Evolutionary conservation across 208 protist genomes (phyloP), one percentile per base, ranked within the genome.

Genomic region (Acanthamoeba culbertsoni): DNA sequence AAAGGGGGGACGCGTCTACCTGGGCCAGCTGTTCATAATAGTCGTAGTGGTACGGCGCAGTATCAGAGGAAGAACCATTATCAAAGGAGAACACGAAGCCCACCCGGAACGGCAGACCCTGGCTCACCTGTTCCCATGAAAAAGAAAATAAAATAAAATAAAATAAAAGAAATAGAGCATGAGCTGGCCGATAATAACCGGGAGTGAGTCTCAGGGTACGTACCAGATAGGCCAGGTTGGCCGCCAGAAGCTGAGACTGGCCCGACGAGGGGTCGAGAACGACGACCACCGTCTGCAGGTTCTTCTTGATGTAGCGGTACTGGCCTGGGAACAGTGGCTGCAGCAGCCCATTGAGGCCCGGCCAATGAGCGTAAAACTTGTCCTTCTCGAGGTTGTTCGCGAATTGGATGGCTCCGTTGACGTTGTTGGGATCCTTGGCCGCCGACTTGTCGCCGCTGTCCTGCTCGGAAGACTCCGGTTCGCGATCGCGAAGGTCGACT

Each of bases 361-460:
- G 86, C 93, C 93, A 97, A 33, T 71, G 28, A 16, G 16, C 6
- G 93, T 98, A 98, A 43, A 40, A 86, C 4, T 14, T 8, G 75
- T 98, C 97, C 1, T 63, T 94, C 93, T 98, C 97, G 23, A 99
- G 46, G 84, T 98, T 93, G 94, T 98, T 98, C 10, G 98, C 43
- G 93, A 95, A 98, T 14, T 95, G 20, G 7, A 98, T 91, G 26
- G 57, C 45, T 28, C 94, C 59, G 35, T 90, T 90, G 37, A 90
- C 73, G 73, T 84, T 84, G 45, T 84, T 84, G 14, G 73, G 73
- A 28, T 84, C 68, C 33, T 79, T 43, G 4, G 43, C 26, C 14
- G 26, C 37, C 18, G 45, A 42, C 35, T n/a, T 71, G 62, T 71
- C 20, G 18, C 1, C 35, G 1, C 63, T 2, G 35, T 28, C n/a